Evolutionary conservation across 768 basidiomycete genomes (phyloP).

Genomic region (Kwoniella sp.): DNA sequence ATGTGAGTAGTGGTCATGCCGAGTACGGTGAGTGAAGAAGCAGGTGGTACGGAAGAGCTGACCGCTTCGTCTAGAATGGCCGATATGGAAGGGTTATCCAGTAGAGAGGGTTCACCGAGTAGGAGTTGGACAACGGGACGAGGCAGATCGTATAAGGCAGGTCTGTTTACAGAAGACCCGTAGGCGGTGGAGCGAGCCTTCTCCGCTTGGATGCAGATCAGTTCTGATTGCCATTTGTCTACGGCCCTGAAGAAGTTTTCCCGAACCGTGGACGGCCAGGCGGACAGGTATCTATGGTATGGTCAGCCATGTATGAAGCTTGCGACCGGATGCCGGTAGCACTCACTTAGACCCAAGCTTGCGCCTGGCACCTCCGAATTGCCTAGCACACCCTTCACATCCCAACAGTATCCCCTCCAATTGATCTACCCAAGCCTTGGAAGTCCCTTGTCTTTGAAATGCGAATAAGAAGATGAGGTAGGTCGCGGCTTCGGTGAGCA

Average conservation of each 20-base stretch:
- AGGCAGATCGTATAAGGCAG: slow-evolving; percentile 26
- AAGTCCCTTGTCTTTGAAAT: slow-evolving; percentile 63
- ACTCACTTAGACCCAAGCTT: slow-evolving; percentile 73
- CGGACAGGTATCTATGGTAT: slow-evolving; percentile 69
- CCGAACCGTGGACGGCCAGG: slow-evolving; percentile 62
- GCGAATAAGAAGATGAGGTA: slow-evolving; percentile 83
- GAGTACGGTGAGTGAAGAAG: slow-evolving; percentile 3
- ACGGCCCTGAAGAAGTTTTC: slow-evolving; percentile 66
- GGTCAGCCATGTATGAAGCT: slow-evolving; percentile 15
- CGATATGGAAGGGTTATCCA: slow-evolving; percentile 22
- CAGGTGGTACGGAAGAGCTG: not conserved
- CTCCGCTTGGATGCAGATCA: slow-evolving; percentile 61
- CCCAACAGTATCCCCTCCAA: slow-evolving; percentile 63
- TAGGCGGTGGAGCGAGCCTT: slow-evolving; percentile 51
- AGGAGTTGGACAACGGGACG: slow-evolving; percentile 43
- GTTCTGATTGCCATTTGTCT: slow-evolving; percentile 67
- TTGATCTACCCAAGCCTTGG: slow-evolving; percentile 67
- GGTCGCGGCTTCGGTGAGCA: slow-evolving; percentile 69
- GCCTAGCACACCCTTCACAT: slow-evolving; percentile 73
- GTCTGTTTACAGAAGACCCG: slow-evolving; percentile 47
- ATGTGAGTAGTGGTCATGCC: slow-evolving; percentile 32
- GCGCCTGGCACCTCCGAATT: slow-evolving; percentile 67
- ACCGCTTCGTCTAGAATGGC: slow-evolving; percentile 25
- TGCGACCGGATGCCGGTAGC: not conserved
- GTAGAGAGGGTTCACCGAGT: slow-evolving; percentile 34